Percentiles rank a stretch among this genome's conserved stretches.
phyloP scores from a whole-genome alignment of 1,139 yeast genomes.

The Candida frijolesensis region DNA sequence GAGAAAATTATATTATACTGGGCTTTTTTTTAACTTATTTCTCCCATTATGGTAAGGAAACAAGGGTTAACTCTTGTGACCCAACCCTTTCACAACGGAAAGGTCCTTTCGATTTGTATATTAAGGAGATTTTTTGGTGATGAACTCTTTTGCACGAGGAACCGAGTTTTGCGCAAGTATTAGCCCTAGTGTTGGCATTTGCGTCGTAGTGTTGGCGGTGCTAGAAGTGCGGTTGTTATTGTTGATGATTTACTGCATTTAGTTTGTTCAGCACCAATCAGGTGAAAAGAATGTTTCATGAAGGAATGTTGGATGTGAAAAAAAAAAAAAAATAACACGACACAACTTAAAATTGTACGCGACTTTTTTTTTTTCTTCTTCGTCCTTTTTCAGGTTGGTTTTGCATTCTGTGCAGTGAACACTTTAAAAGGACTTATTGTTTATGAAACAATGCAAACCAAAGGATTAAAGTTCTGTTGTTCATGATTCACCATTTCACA shows the following conservation, averaged over 20 bases:
- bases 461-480: not conserved
- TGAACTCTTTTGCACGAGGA: too few species aligned
- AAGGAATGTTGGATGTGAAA: not conserved
- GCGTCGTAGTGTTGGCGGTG: too few species aligned
- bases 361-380: not conserved
- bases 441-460: not conserved
- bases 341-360: not conserved
- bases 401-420: not conserved
- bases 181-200: not conserved
- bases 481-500: not conserved
- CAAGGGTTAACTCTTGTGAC: too few species aligned
- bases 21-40: too few species aligned
- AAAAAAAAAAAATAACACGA: not conserved
- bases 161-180: not conserved
- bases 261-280: not conserved
- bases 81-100: too few species aligned
- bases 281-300: not conserved
- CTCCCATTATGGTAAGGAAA: too few species aligned
- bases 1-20: too few species aligned
- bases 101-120: too few species aligned
- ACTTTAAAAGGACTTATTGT: not conserved
- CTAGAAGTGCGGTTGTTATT: not conserved
- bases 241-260: not conserved
- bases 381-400: not conserved
- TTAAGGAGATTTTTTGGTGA: too few species aligned